phyloP scores from a whole-genome alignment of 352 stramenopile genomes.

The Phytophthora pinifolia region DNA sequence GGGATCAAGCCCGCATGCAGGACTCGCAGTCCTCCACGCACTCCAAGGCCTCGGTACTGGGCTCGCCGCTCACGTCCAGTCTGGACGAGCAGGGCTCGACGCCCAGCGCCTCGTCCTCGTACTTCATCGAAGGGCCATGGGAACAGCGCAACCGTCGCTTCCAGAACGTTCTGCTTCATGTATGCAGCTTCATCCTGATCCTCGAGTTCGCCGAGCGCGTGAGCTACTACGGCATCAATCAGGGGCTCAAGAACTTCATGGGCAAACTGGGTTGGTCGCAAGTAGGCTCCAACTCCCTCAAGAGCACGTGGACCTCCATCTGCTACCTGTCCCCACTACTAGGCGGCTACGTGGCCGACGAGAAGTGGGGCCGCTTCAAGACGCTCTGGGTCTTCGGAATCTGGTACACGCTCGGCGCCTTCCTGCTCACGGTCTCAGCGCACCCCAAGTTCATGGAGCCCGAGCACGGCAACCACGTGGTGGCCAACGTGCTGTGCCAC shows the following conservation, averaged over 20 bases:
- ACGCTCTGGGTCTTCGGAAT: constrained; percentile 84
- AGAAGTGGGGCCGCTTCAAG: constrained; percentile 85
- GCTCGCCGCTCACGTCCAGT: constrained; percentile 42
- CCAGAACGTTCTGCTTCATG: constrained; percentile 81
- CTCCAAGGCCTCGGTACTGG: constrained; percentile 43
- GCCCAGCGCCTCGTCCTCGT: constrained; percentile 55
- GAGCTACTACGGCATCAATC: constrained; percentile 90
- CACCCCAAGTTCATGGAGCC: constrained; percentile 54
- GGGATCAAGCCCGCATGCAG: constrained; percentile 19
- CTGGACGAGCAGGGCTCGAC: constrained; percentile 43
- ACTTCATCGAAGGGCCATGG: constrained; percentile 78
- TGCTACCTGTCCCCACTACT: constrained; percentile 84
- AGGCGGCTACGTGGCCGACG: constrained; percentile 84
- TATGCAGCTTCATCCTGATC: constrained; percentile 87
- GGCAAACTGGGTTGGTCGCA: constrained; percentile 70
- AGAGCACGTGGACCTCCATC: constrained; percentile 88
- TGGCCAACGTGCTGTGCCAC: constrained; percentile 70
- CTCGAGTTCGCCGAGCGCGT: constrained; percentile 85
- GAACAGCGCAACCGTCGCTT: constrained; percentile 77
- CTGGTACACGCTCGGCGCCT: constrained; percentile 74
- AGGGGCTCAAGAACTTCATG: constrained; percentile 89
- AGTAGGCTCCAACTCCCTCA: constrained; percentile 84
- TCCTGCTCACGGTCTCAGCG: constrained; percentile 67
- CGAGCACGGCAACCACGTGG: constrained; percentile 38
- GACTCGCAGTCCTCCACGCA: constrained; percentile 56